Conservation (phyloP, 2,329 filamentous ascomycete genomes). For the Cryphonectria carpinicola region DNA sequence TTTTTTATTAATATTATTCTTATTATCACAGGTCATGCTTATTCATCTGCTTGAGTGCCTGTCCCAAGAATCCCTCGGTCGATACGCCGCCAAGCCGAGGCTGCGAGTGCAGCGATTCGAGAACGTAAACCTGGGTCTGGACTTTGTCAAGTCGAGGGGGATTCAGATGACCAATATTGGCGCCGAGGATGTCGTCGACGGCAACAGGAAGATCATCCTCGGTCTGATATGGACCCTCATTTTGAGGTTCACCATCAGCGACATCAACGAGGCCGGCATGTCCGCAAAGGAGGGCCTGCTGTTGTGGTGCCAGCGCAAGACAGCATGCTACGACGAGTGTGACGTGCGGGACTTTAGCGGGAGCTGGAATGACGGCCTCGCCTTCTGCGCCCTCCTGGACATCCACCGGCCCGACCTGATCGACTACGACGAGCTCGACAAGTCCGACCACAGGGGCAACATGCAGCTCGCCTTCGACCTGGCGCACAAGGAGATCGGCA, state of each 20-base stretch:
- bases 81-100: constrained; percentile 95
- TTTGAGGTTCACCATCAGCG: constrained; percentile 95
- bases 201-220: constrained; percentile 95
- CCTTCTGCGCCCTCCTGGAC: constrained; percentile 94
- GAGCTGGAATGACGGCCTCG: constrained; percentile 97
- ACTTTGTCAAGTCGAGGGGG: constrained; percentile 81
- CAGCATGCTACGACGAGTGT: constrained; percentile 96
- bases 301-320: constrained; percentile 98
- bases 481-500: constrained; percentile 93
- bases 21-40: constrained; percentile 71
- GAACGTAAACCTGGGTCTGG: constrained; percentile 93
- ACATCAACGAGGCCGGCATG: constrained; percentile 97
- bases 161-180: constrained; percentile 99
- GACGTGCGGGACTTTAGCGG: constrained; percentile 92
- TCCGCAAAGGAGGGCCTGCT: constrained; percentile 95
- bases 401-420: constrained; percentile 97
- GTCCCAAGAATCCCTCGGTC: constrained; percentile 89
- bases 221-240: constrained; percentile 98
- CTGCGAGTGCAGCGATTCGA: constrained; percentile 96
- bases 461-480: constrained; percentile 99
- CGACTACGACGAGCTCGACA: constrained; percentile 93
- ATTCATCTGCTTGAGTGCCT: constrained; percentile 98
- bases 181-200: constrained; percentile 96
- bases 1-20: too few species aligned
- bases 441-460: constrained; percentile 90